Conservation (phyloP, 805 yeast species). For the Saccharomyces kudriavzevii region DNA sequence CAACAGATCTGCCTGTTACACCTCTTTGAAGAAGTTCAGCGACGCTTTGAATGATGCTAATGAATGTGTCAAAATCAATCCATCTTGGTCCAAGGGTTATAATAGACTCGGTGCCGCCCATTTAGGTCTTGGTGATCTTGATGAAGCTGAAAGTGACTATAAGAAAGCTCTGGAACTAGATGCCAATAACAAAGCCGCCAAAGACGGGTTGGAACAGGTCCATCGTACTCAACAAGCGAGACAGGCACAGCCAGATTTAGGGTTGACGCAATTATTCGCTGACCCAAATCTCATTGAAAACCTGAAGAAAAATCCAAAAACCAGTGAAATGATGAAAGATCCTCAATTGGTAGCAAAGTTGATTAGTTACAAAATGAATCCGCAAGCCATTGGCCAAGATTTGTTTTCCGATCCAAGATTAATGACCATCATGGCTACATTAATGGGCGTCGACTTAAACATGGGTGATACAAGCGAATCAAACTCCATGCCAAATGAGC, state of each 20-base stretch:
- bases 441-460: conserved; percentile 73
- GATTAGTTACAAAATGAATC: conserved; percentile 53
- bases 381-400: conserved; percentile 62
- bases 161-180: conserved; percentile 76
- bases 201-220: conserved; percentile 69
- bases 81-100: conserved; percentile 92
- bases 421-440: conserved; percentile 79
- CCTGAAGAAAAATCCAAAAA: conserved; percentile 75
- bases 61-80: conserved; percentile 70
- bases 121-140: conserved; percentile 74
- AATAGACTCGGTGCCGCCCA: conserved; percentile 90
- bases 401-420: conserved; percentile 75
- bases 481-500: conserved; percentile 25
- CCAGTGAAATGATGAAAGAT: conserved; percentile 79
- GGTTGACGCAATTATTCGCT: conserved; percentile 66
- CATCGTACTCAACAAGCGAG: conserved; percentile 49
- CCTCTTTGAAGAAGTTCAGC: conserved; percentile 65
- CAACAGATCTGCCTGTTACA: conserved; percentile 86
- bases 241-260: conserved; percentile 55
- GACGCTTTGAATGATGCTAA: conserved; percentile 81
- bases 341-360: conserved; percentile 69
- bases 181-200: conserved; percentile 75
- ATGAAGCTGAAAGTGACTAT: conserved; percentile 65
- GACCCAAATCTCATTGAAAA: conserved; percentile 75
- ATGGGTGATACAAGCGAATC: conserved; percentile 31